Conservation (phyloP, 2,329 filamentous ascomycete species). For the Talaromyces sp. region DNA sequence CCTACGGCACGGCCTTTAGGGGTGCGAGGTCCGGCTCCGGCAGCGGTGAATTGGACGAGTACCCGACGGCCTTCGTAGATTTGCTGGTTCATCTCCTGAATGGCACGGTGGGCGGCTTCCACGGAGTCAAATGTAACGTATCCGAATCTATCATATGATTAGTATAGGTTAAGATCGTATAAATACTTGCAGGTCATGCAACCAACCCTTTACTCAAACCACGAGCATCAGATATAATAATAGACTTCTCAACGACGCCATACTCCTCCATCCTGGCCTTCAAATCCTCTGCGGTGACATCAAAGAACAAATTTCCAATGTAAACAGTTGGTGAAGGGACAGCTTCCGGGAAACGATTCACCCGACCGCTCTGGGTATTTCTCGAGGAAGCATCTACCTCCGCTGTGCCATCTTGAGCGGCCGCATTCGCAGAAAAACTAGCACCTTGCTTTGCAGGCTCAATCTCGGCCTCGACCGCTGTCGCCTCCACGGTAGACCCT, state of each 20-base stretch:
- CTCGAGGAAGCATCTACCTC: neutral
- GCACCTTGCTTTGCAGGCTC: constrained; percentile 3
- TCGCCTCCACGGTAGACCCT: neutral
- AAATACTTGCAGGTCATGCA: neutral
- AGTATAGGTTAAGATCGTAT: neutral
- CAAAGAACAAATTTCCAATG: constrained; percentile 67
- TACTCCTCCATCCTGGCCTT: constrained; percentile 58
- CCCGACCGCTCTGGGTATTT: neutral
- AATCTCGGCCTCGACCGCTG: constrained; percentile 14
- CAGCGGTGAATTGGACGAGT: constrained; percentile 58
- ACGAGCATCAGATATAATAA: constrained; percentile 58
- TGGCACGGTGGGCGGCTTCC: constrained; percentile 54
- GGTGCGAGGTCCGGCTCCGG: constrained; percentile 21
- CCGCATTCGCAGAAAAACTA: neutral
- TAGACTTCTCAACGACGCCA: constrained; percentile 52
- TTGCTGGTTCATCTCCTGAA: constrained; percentile 57
- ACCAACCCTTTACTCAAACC: constrained; percentile 68
- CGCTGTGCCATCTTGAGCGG: constrained; percentile 2
- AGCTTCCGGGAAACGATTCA: constrained; percentile 3
- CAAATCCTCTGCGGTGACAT: constrained; percentile 61
- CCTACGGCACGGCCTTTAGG: constrained; percentile 24
- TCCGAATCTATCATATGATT: constrained; percentile 54
- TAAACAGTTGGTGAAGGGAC: constrained; percentile 54
- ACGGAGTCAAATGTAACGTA: constrained; percentile 60
- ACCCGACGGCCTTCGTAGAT: constrained; percentile 63